Evolutionary conservation across 1,139 yeast genomes (phyloP).

Genomic region (Sugiyamaella japonica): DNA sequence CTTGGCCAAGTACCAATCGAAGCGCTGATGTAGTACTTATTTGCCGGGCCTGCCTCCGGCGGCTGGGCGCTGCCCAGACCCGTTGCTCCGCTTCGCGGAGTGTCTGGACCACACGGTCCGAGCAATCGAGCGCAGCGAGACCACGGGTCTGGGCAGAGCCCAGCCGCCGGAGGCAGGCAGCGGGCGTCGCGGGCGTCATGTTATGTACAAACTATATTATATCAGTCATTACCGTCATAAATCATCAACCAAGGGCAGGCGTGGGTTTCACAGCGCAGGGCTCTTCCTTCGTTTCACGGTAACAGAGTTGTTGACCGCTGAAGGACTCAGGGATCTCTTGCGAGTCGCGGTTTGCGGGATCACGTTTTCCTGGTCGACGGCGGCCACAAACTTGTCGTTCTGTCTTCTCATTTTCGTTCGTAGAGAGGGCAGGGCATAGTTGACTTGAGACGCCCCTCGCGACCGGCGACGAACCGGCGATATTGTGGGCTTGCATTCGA

Average conservation of each 20-base stretch:
- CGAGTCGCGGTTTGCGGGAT: background rate
- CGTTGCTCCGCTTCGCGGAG: background rate
- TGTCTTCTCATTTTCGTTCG: slow-evolving; percentile 72
- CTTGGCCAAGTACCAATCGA: slow-evolving; percentile 28
- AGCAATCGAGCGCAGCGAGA: background rate
- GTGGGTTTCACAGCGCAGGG: background rate
- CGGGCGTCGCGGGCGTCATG: background rate
- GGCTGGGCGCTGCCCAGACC: background rate
- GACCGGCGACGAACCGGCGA: slow-evolving; percentile 26
- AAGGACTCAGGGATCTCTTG: slow-evolving; percentile 4
- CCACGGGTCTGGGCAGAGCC: background rate
- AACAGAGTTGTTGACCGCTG: background rate
- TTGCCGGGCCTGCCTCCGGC: background rate
- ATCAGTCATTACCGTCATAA: slow-evolving; percentile 10
- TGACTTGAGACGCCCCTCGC: slow-evolving; percentile 42
- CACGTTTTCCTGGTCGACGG: slow-evolving; percentile 36
- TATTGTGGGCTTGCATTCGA: slow-evolving; percentile 1
- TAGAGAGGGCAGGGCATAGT: slow-evolving; percentile 68
- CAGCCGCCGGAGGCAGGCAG: background rate
- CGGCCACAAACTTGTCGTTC: slow-evolving; percentile 59
- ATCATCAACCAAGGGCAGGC: background rate
- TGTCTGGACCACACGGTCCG: too few relatives aligned
- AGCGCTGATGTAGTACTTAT: slow-evolving; percentile 3
- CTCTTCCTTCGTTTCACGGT: slow-evolving; percentile 10
- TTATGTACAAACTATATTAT: slow-evolving; percentile 6